phyloP scores from a whole-genome alignment of 164 flowering plant genomes.

The Vitis amurensis region DNA sequence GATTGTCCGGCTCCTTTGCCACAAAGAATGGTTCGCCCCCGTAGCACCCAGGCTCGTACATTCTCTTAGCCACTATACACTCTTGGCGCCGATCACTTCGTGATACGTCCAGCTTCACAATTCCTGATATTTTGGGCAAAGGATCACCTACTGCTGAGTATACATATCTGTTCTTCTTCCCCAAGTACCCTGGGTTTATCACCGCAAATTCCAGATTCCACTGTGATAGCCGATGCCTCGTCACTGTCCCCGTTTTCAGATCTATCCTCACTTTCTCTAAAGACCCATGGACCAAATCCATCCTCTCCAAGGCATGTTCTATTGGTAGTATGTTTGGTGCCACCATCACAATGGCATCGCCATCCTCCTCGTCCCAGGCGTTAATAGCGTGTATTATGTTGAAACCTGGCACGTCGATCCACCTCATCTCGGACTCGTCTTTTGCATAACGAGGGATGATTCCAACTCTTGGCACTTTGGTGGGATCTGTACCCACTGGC shows the following conservation, averaged over 20 bases:
- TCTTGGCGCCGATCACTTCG: constrained; percentile 27
- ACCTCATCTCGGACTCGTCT: constrained; percentile 59
- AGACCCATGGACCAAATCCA: constrained; percentile 54
- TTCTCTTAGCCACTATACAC: constrained; percentile 51
- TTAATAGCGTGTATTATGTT: constrained; percentile 67
- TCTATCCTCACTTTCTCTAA: constrained; percentile 69
- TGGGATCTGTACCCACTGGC: constrained; percentile 44
- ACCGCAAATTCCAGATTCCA: constrained; percentile 66
- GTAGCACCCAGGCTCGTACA: constrained; percentile 56
- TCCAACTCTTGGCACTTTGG: constrained; percentile 60
- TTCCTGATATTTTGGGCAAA: constrained; percentile 63
- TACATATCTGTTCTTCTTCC: constrained; percentile 52
- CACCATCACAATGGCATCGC: constrained; percentile 54
- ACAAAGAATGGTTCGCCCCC: constrained; percentile 86
- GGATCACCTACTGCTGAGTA: constrained; percentile 64
- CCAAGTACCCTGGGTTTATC: constrained; percentile 52
- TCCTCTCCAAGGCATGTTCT: constrained; percentile 58
- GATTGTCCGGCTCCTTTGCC: constrained; percentile 41
- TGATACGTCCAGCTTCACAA: constrained; percentile 65
- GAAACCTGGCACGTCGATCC: constrained; percentile 80
- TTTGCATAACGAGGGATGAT: constrained; percentile 65
- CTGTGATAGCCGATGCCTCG: constrained; percentile 50
- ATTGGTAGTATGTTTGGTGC: constrained; percentile 62
- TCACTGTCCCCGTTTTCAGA: constrained; percentile 43
- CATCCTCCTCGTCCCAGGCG: constrained; percentile 74